Conservation (phyloP, 345 rosid genomes). For the Cardamine occulta region DNA sequence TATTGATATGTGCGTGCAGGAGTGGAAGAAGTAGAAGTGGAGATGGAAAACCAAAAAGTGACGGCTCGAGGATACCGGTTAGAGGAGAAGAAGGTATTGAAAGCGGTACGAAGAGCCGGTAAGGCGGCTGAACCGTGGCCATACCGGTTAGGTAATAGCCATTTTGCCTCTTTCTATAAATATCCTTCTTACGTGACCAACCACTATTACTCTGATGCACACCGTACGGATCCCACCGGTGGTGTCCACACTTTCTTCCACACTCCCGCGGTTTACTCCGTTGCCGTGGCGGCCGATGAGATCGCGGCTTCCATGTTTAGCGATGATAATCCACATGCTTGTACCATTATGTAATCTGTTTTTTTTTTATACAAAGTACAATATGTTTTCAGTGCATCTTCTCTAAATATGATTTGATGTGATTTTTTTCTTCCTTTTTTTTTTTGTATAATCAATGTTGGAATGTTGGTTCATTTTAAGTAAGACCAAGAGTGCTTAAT, state of each 20-base stretch:
- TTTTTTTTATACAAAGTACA: not conserved
- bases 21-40: constrained; percentile 84
- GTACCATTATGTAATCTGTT: constrained; percentile 62
- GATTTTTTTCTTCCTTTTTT: not conserved
- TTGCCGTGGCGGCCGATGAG: constrained; percentile 86
- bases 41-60: constrained; percentile 82
- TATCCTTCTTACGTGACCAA: constrained; percentile 72
- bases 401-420: constrained; percentile 7
- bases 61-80: constrained; percentile 62
- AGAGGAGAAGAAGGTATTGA: constrained; percentile 74
- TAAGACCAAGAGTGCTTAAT: not conserved
- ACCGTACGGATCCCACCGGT: constrained; percentile 49
- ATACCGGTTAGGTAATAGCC: constrained; percentile 67
- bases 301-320: constrained; percentile 84
- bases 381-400: constrained; percentile 5
- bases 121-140: constrained; percentile 98
- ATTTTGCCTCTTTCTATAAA: constrained; percentile 79
- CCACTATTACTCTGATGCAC: constrained; percentile 69
- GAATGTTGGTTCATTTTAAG: not conserved
- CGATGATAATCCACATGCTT: constrained; percentile 90
- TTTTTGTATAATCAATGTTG: not conserved
- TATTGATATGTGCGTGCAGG: constrained; percentile 43
- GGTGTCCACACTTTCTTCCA: constrained; percentile 74
- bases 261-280: constrained; percentile 76
- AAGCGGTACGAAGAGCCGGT: constrained; percentile 70